Evolutionary conservation across 139 green algal genomes (phyloP).

Genomic region (Chlorella sp.): DNA sequence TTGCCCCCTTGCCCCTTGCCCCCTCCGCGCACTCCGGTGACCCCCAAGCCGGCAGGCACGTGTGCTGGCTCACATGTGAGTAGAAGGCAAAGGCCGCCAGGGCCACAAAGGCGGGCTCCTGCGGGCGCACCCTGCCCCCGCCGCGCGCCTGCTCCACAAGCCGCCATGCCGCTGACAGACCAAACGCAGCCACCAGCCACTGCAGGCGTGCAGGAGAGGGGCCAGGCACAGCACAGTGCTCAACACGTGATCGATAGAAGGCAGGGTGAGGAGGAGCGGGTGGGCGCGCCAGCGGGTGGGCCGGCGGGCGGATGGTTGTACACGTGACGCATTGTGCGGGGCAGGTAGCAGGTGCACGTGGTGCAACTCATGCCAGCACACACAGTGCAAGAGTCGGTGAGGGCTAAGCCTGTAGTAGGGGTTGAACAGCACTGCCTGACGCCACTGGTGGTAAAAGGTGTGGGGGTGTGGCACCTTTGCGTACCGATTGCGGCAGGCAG

Average conservation of each 20-base stretch:
- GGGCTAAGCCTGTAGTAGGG: too few species aligned
- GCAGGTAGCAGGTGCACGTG: too few species aligned
- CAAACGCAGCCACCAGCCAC: constrained; percentile 36
- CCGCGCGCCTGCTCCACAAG: not conserved
- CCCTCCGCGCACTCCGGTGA: too few species aligned
- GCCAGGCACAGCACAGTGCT: not conserved
- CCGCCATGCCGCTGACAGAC: not conserved
- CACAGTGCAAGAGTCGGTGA: too few species aligned
- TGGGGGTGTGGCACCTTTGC: too few species aligned
- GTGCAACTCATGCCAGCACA: too few species aligned
- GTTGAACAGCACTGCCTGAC: not conserved
- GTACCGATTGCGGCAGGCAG: too few species aligned
- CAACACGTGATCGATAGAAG: too few species aligned
- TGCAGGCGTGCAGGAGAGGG: not conserved
- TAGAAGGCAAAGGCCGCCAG: constrained; percentile 16
- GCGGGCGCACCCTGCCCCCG: not conserved
- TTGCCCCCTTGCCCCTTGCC: too few species aligned
- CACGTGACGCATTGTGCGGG: not conserved
- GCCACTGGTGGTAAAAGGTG: not conserved
- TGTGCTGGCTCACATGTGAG: not conserved
- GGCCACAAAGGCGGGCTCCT: not conserved
- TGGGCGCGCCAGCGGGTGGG: not conserved
- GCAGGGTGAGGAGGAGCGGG: too few species aligned
- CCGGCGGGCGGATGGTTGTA: not conserved
- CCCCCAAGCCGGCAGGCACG: too few species aligned